Percentiles rank a stretch among this genome's conserved stretches.
Conservation (phyloP, 257 asterid species). For the Solanum habrochaites region DNA sequence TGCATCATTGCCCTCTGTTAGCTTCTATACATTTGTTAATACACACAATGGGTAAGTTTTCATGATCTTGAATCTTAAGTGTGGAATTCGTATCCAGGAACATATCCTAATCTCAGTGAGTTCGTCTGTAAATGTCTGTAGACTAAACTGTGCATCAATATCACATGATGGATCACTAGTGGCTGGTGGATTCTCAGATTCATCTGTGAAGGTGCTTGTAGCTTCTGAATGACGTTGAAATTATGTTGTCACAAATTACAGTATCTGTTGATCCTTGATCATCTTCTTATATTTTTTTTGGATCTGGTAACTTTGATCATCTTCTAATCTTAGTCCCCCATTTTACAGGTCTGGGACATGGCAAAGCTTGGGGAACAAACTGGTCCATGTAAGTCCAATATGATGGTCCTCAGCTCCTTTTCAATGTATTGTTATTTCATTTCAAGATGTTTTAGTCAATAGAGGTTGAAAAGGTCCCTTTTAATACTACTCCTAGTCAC, state of each 20-base stretch:
- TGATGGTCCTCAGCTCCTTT: background rate
- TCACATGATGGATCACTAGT: slow-evolving; percentile 91
- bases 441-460: background rate
- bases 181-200: slow-evolving; percentile 98
- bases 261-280: background rate
- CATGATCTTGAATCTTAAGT: background rate
- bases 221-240: slow-evolving; percentile 2
- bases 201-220: slow-evolving; percentile 70
- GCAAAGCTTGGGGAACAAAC: slow-evolving; percentile 86
- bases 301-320: no score
- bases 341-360: slow-evolving; percentile 94
- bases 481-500: background rate
- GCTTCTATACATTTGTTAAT: slow-evolving; percentile 90
- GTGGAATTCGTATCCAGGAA: background rate
- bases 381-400: slow-evolving; percentile 41
- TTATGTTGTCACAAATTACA: background rate
- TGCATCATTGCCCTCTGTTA: slow-evolving; percentile 70
- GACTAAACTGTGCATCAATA: slow-evolving; percentile 87
- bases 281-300: no score
- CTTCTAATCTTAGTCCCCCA: slow-evolving; percentile 12
- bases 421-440: background rate
- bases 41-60: slow-evolving; percentile 70
- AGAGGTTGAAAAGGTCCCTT: background rate
- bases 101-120: background rate
- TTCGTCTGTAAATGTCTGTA: slow-evolving; percentile 16